These are phyloP conservation scores for Ceratocystis albifundus DNA, from an alignment of 2,329 filamentous ascomycete species.

Conservation along the genomic window DNA sequence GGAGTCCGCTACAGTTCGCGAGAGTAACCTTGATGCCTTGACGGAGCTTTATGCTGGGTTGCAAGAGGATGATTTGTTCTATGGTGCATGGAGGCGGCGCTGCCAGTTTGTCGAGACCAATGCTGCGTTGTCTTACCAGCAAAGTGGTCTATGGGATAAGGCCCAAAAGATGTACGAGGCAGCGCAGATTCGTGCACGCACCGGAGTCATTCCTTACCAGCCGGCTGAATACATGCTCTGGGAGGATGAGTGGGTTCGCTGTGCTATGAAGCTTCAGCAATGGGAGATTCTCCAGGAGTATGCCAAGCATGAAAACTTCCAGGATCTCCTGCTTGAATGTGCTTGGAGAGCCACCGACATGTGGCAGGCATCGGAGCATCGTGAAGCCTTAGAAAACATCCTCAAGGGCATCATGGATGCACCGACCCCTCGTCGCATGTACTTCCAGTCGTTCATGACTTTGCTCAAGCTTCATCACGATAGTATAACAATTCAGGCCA, in stretches of 20 bases:
- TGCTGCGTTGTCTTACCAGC: slow-evolving; percentile 90
- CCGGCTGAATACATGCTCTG: slow-evolving; percentile 97
- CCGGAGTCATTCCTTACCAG: slow-evolving; percentile 89
- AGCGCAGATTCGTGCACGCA: slow-evolving; percentile 92
- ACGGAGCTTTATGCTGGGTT: slow-evolving; percentile 82
- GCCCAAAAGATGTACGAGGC: slow-evolving; percentile 93
- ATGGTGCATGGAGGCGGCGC: slow-evolving; percentile 88
- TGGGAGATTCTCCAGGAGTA: slow-evolving; percentile 98
- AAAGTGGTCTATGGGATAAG: slow-evolving; percentile 99
- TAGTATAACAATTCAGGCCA: slow-evolving; percentile 16
- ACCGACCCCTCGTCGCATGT: slow-evolving; percentile 81
- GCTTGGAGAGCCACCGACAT: slow-evolving; percentile 93
- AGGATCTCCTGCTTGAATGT: slow-evolving; percentile 87
- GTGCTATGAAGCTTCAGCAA: slow-evolving; percentile 94
- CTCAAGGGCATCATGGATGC: slow-evolving; percentile 98
- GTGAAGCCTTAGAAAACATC: slow-evolving; percentile 79
- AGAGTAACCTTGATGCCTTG: slow-evolving; percentile 93
- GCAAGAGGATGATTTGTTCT: slow-evolving; percentile 94
- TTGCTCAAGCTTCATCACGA: slow-evolving; percentile 70
- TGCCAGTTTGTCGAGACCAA: slow-evolving; percentile 98
- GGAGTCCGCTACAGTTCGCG: slow-evolving; percentile 71
- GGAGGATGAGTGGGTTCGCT: slow-evolving; percentile 98
- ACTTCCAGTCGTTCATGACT: slow-evolving; percentile 98
- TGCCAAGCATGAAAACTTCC: slow-evolving; percentile 96
- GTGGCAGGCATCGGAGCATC: slow-evolving; percentile 77